These are phyloP conservation scores for Ophiostoma pallidulum DNA, from an alignment of 2,329 filamentous ascomycete genomes.

Conservation along the genomic window DNA sequence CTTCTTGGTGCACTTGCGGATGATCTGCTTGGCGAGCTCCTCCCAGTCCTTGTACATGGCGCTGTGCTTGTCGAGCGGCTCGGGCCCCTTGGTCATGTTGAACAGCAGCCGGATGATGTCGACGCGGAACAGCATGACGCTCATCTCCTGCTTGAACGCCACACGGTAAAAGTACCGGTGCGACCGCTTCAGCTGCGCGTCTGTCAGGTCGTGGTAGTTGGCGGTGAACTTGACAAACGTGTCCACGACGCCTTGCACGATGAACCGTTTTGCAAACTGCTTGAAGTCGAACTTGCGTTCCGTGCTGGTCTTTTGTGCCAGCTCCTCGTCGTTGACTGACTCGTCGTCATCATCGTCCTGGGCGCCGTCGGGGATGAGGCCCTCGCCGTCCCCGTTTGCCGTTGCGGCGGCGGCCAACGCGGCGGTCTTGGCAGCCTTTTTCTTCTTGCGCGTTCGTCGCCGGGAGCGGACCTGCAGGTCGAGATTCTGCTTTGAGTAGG, in stretches of 20 bases:
- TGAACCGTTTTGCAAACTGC: slow-evolving; percentile 70
- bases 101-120: slow-evolving; percentile 86
- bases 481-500: slow-evolving; percentile 88
- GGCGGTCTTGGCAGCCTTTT: slow-evolving; percentile 46
- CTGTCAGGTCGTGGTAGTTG: slow-evolving; percentile 71
- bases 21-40: slow-evolving; percentile 73
- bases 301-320: slow-evolving; percentile 59
- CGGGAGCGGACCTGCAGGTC: slow-evolving; percentile 88
- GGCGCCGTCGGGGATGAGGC: slow-evolving; percentile 37
- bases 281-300: slow-evolving; percentile 94
- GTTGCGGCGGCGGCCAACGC: slow-evolving; percentile 19
- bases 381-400: slow-evolving; percentile 48
- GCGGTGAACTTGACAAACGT: slow-evolving; percentile 74
- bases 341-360: slow-evolving; percentile 55
- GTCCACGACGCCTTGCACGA: slow-evolving; percentile 75
- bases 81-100: slow-evolving; percentile 83
- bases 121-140: slow-evolving; percentile 77
- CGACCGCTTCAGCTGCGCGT: slow-evolving; percentile 75
- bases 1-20: slow-evolving; percentile 74
- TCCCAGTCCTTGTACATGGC: slow-evolving; percentile 82
- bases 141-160: slow-evolving; percentile 90
- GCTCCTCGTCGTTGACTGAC: slow-evolving; percentile 59
- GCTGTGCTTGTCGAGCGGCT: slow-evolving; percentile 58
- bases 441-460: slow-evolving; percentile 62
- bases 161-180: slow-evolving; percentile 92